Conservation (phyloP, 345 rosid genomes). For the Moricandia arvensis region DNA sequence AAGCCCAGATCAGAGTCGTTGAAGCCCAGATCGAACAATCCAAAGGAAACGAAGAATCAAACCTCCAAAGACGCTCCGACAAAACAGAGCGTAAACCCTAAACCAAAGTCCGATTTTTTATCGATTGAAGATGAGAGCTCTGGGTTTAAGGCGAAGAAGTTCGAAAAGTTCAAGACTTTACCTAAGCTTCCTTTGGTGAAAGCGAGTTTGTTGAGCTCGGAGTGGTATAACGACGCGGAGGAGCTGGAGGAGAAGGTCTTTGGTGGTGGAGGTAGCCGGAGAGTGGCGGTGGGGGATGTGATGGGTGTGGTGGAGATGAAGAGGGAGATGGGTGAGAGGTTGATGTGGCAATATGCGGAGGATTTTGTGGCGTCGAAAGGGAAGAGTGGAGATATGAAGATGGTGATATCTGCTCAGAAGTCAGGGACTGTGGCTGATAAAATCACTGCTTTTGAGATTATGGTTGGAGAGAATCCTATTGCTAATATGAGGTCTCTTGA, state of each 20-base stretch:
- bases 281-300: slow-evolving; percentile 52
- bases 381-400: slow-evolving; percentile 77
- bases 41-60: slow-evolving; percentile 14
- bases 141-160: slow-evolving; percentile 29
- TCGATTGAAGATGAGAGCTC: slow-evolving; percentile 43
- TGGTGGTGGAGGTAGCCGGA: slow-evolving; percentile 35
- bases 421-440: slow-evolving; percentile 94
- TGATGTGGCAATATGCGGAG: slow-evolving; percentile 70
- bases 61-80: not conserved
- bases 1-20: too few species aligned
- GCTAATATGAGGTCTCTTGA: slow-evolving; percentile 93
- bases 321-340: slow-evolving; percentile 74
- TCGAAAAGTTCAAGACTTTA: slow-evolving; percentile 52
- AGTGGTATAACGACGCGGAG: slow-evolving; percentile 72
- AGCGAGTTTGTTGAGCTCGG: slow-evolving; percentile 56
- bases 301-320: slow-evolving; percentile 56
- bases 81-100: slow-evolving; percentile 26
- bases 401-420: slow-evolving; percentile 80
- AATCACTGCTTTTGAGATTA: slow-evolving; percentile 81
- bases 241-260: slow-evolving; percentile 76
- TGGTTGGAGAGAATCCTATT: slow-evolving; percentile 84
- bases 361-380: slow-evolving; percentile 72
- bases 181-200: slow-evolving; percentile 75
- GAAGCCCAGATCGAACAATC: not conserved
- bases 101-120: slow-evolving; percentile 61